These are phyloP conservation scores for Coelastrella sp. DNA, from an alignment of 139 green algal genomes.

Conservation along the genomic window DNA sequence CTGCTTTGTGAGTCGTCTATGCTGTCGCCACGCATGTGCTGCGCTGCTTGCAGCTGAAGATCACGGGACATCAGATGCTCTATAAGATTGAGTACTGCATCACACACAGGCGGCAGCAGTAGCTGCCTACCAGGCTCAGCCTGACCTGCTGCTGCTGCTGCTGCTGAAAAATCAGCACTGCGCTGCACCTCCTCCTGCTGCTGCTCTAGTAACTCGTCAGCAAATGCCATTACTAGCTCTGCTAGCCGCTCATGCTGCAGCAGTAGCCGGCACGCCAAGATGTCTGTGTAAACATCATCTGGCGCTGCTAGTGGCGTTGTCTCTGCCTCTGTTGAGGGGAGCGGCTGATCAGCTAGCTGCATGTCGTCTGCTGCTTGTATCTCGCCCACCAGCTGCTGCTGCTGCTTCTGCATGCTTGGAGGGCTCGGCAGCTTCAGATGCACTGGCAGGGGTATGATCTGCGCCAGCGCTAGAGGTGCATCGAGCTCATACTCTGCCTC, in stretches of 20 bases:
- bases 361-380: neutral
- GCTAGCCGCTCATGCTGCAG: slow-evolving; percentile 35
- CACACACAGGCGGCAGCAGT: neutral
- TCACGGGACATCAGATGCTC: slow-evolving; percentile 24
- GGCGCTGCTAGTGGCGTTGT: neutral
- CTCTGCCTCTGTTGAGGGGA: neutral
- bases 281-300: slow-evolving; percentile 43
- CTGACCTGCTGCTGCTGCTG: neutral
- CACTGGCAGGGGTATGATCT: slow-evolving; percentile 37
- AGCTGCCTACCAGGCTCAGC: too few species aligned
- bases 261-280: slow-evolving; percentile 42
- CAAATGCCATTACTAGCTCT: slow-evolving; percentile 34
- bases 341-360: neutral
- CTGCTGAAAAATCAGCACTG: neutral
- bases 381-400: neutral
- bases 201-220: slow-evolving; percentile 21
- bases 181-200: neutral
- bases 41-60: slow-evolving; percentile 21
- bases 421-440: slow-evolving; percentile 38
- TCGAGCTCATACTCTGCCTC: slow-evolving; percentile 40
- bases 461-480: slow-evolving; percentile 41
- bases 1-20: slow-evolving; percentile 26
- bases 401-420: neutral
- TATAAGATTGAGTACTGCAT: slow-evolving; percentile 6
- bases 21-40: slow-evolving; percentile 15